Conservation (phyloP, 768 basidiomycete genomes). For the Psilocybe cubensis region DNA sequence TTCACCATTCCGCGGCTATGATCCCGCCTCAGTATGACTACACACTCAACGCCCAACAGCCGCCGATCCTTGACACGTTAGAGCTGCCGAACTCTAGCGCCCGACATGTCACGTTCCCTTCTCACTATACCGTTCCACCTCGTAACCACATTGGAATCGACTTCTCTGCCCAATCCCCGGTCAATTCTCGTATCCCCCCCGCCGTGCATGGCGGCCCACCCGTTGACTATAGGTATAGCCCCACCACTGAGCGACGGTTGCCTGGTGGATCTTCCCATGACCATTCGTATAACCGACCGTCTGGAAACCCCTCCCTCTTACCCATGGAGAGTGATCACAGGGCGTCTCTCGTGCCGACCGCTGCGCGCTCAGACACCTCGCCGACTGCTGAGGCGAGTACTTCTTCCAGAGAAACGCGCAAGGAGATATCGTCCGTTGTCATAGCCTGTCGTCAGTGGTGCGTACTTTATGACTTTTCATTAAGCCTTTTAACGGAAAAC, state of each 20-base stretch:
- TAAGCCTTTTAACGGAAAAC: conserved; percentile 43
- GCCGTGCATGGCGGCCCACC: conserved; percentile 36
- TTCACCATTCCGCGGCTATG: conserved; percentile 46
- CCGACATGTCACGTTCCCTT: conserved; percentile 42
- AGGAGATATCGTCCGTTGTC: conserved; percentile 68
- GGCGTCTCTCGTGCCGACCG: conserved; percentile 35
- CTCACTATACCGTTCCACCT: conserved; percentile 43
- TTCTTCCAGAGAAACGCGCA: conserved; percentile 45
- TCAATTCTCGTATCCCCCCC: conserved; percentile 45
- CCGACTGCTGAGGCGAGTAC: conserved; percentile 29
- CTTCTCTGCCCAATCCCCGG: conserved; percentile 42
- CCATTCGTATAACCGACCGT: conserved; percentile 38
- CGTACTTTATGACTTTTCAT: conserved; percentile 44
- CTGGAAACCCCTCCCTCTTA: conserved; percentile 31
- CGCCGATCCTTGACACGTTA: conserved; percentile 52
- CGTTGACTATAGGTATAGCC: conserved; percentile 41
- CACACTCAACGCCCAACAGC: conserved; percentile 45
- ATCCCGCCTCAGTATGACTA: conserved; percentile 59
- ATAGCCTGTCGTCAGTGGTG: conserved; percentile 88
- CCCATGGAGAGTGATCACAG: conserved; percentile 33
- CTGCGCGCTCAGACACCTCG: conserved; percentile 37
- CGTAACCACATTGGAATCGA: conserved; percentile 53
- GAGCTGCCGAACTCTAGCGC: conserved; percentile 45
- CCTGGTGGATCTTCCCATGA: conserved; percentile 51
- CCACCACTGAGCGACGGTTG: conserved; percentile 44